Evolutionary conservation across 495 filamentous ascomycete species (phyloP).

Genomic region (Penicillium diatomitis): DNA sequence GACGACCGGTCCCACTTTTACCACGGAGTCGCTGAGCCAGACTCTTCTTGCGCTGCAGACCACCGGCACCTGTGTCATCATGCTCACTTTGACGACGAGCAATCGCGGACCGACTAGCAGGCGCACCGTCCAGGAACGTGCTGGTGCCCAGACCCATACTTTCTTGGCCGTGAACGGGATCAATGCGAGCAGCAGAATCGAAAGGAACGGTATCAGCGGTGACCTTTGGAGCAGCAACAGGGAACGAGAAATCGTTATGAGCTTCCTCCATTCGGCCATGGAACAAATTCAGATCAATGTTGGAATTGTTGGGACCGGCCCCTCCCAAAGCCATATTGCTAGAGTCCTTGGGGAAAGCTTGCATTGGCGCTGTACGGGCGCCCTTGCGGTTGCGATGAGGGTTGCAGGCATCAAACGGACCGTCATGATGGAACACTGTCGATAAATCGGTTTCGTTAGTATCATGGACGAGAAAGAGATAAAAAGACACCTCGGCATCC

Average conservation of each 20-base stretch:
- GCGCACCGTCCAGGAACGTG: conserved; percentile 92
- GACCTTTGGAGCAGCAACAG: conserved; percentile 21
- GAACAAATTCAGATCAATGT: conserved; percentile 74
- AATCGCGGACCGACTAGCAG: conserved; percentile 76
- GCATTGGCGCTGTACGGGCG: conserved; percentile 80
- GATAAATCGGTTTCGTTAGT: conserved; percentile 4
- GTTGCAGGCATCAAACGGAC: conserved; percentile 96
- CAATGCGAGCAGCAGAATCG: conserved; percentile 49
- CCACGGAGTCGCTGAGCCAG: conserved; percentile 76
- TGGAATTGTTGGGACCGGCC: conserved; percentile 70
- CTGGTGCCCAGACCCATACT: conserved; percentile 82
- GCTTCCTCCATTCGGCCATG: conserved; percentile 78
- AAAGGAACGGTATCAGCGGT: conserved; percentile 41
- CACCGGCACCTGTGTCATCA: conserved; percentile 44
- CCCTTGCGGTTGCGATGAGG: conserved; percentile 88
- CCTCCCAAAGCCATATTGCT: conserved; percentile 89
- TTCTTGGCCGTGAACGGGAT: conserved; percentile 74
- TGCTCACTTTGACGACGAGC: conserved; percentile 63
- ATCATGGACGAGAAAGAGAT: not conserved
- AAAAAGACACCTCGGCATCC: no score
- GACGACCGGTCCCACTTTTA: conserved; percentile 47
- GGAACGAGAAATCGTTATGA: conserved; percentile 63
- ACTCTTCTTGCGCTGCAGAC: conserved; percentile 83
- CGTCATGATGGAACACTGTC: conserved; percentile 97
- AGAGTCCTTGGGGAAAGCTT: conserved; percentile 87